phyloP scores from a whole-genome alignment of 1,284 basidiomycete genomes.

The Amylostereum chailletii region DNA sequence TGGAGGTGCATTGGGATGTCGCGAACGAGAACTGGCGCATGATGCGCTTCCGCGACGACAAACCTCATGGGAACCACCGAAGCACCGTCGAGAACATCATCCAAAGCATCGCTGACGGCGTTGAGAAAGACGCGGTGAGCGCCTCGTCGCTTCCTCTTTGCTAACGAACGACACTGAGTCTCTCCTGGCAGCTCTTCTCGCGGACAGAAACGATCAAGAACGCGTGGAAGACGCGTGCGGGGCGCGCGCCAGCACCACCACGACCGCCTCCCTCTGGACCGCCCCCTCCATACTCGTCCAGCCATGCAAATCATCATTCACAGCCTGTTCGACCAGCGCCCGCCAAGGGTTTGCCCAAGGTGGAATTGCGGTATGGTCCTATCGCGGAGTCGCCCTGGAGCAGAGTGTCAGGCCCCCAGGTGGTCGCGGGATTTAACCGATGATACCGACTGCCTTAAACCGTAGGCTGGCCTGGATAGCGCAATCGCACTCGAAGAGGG shows the following conservation, averaged over 20 bases:
- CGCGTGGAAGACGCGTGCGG: constrained; percentile 60
- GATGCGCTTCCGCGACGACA: constrained; percentile 90
- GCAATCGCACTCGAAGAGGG: too few relatives aligned
- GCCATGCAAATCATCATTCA: too few relatives aligned
- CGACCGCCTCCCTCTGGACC: not conserved
- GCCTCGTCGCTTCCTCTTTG: constrained; percentile 4
- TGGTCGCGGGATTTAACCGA: constrained; percentile 57
- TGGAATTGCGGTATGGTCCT: constrained; percentile 53
- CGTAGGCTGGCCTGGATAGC: not conserved
- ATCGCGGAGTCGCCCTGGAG: constrained; percentile 57
- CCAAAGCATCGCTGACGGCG: constrained; percentile 82
- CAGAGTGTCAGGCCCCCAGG: constrained; percentile 57
- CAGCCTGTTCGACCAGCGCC: not conserved
- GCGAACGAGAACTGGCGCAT: constrained; percentile 67
- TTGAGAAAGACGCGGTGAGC: constrained; percentile 75
- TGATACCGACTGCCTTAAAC: constrained; percentile 22
- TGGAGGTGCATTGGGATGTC: constrained; percentile 89
- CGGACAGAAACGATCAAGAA: constrained; percentile 51
- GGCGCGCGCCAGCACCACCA: constrained; percentile 17
- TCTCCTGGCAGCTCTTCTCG: constrained; percentile 43
- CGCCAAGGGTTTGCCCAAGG: constrained; percentile 11
- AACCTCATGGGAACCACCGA: constrained; percentile 82
- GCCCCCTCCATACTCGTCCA: constrained; percentile 1
- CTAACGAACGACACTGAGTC: constrained; percentile 3
- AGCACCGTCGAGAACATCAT: constrained; percentile 80